phyloP scores from a whole-genome alignment of 768 basidiomycete genomes.

The Boletus eberwhitei region DNA sequence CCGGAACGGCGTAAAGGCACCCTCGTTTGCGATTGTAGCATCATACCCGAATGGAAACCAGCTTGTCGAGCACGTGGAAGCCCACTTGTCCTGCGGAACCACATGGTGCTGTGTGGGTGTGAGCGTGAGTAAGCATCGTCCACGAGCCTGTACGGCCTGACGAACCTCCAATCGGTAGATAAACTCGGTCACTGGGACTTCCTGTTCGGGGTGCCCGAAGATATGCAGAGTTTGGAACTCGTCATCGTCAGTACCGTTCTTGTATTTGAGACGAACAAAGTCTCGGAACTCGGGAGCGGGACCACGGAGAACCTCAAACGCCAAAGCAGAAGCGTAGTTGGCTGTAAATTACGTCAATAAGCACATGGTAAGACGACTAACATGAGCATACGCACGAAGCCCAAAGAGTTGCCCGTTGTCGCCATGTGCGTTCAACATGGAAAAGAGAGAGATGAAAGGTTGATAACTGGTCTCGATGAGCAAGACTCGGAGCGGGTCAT shows the following conservation, averaged over 20 bases:
- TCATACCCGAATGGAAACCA: slow-evolving; percentile 24
- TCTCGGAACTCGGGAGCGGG: slow-evolving; percentile 73
- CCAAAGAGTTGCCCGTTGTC: too few relatives aligned
- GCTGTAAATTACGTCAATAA: slow-evolving; percentile 38
- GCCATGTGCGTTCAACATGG: too few relatives aligned
- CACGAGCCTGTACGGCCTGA: background rate
- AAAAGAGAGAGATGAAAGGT: slow-evolving; percentile 37
- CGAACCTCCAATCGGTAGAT: slow-evolving; percentile 76
- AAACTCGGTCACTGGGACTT: slow-evolving; percentile 77
- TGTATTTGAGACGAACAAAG: slow-evolving; percentile 80
- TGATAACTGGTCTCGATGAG: slow-evolving; percentile 81
- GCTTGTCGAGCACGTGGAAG: slow-evolving; percentile 35
- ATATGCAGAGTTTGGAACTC: slow-evolving; percentile 62
- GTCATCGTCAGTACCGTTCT: slow-evolving; percentile 61
- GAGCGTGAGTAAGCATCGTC: background rate
- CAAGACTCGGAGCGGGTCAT: slow-evolving; percentile 73
- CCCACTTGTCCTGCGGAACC: slow-evolving; percentile 39
- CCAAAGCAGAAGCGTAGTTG: slow-evolving; percentile 67
- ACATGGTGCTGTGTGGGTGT: slow-evolving; percentile 31
- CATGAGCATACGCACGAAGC: too few relatives aligned
- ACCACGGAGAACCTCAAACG: slow-evolving; percentile 72
- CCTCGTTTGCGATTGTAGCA: background rate
- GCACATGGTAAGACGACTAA: background rate
- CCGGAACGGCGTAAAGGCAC: background rate
- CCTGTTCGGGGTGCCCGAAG: slow-evolving; percentile 64